Conservation (phyloP, 306 rosid species). For the Cucurbita argyrosperma region DNA sequence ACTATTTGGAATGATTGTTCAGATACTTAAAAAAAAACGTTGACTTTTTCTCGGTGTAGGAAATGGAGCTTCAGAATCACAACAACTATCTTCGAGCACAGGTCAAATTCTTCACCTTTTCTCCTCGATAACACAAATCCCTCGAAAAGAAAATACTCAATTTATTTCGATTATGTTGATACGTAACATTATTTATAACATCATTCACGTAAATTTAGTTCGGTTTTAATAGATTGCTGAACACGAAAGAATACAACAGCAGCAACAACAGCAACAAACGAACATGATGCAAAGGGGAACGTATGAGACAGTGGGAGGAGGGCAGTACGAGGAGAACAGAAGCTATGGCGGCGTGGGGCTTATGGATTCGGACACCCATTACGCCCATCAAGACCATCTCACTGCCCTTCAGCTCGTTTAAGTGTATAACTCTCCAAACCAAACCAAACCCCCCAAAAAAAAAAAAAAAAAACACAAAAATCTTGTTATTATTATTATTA, state of each 20-base stretch:
- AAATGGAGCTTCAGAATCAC: constrained; percentile 69
- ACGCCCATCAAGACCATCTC: constrained; percentile 45
- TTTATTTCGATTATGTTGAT: no score
- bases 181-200: no score
- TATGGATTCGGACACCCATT: constrained; percentile 36
- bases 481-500: no score
- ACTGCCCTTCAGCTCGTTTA: constrained; percentile 54
- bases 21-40: no score
- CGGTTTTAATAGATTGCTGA: constrained; percentile 30
- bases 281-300: constrained; percentile 28
- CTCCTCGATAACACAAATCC: no score
- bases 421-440: neutral
- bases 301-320: constrained; percentile 21
- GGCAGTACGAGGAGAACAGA: constrained; percentile 26
- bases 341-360: constrained; percentile 16
- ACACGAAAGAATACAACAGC: constrained; percentile 49
- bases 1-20: no score
- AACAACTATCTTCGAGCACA: constrained; percentile 75
- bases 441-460: no score
- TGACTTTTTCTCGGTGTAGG: constrained; percentile 27
- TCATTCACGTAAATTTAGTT: neutral
- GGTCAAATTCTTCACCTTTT: constrained; percentile 14
- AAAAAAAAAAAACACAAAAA: no score
- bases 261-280: constrained; percentile 21
- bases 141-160: no score